Evolutionary conservation across 108 stramenopile species (phyloP).

Genomic region (Asterionellopsis glacialis): DNA sequence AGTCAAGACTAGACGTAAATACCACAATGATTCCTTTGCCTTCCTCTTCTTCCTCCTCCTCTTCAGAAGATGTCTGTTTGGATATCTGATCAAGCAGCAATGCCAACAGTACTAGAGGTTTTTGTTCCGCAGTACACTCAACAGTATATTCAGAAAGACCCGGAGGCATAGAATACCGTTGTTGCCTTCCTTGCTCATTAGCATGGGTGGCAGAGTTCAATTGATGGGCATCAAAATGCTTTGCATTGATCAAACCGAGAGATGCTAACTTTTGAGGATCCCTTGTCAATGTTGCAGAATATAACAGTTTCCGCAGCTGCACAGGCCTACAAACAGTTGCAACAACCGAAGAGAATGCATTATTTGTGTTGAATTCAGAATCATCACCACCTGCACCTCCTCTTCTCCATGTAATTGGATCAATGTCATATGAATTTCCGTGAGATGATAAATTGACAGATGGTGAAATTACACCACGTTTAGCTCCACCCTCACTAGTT

Average conservation of each 20-base stretch:
- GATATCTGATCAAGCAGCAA: slow-evolving; percentile 37
- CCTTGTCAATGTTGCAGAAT: slow-evolving; percentile 90
- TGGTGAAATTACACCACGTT: too few species aligned
- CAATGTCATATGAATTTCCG: slow-evolving; percentile 18
- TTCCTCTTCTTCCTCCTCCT: slow-evolving; percentile 14
- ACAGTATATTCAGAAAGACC: slow-evolving; percentile 34
- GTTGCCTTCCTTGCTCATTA: slow-evolving; percentile 2
- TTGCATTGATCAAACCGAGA: slow-evolving; percentile 81
- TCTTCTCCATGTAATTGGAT: slow-evolving; percentile 42
- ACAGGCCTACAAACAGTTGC: slow-evolving; percentile 24
- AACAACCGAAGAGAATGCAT: slow-evolving; percentile 1
- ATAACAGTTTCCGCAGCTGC: slow-evolving; percentile 73
- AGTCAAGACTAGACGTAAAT: slow-evolving; percentile 93
- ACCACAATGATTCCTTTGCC: slow-evolving; percentile 57
- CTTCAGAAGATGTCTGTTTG: slow-evolving; percentile 16
- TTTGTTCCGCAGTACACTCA: slow-evolving; percentile 68
- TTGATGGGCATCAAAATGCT: slow-evolving; percentile 79
- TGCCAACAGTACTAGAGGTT: slow-evolving; percentile 84
- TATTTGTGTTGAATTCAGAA: neutral
- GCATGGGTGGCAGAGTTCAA: slow-evolving; percentile 13
- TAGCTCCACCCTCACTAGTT: neutral
- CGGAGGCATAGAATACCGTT: slow-evolving; percentile 46
- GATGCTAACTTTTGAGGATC: slow-evolving; percentile 94
- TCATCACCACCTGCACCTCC: slow-evolving; percentile 22
- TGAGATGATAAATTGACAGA: slow-evolving; percentile 6